Base-by-base conservation (phyloP, 192 early-diverging fungal species). In the Coemansia asiatica region DNA sequence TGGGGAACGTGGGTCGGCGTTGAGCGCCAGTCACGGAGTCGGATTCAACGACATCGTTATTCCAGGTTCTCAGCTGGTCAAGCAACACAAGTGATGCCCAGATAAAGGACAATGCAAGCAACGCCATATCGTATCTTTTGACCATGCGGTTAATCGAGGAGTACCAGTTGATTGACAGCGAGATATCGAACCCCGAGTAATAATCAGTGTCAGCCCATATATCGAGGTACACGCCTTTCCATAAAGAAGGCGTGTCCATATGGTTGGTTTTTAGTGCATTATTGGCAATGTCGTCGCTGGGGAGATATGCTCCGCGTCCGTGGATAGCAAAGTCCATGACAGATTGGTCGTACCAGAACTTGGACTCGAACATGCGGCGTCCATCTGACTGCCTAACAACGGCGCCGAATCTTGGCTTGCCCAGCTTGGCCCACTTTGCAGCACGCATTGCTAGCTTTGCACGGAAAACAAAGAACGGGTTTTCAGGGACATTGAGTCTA, bases 61-160 rank as follows among this genome's bases (percentile, higher is more conserved):
- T 71, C 79, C 79, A 81, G 36, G 54, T 21, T 10, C 63, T 66
- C 53, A 82, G 49, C 66, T 82, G 80, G 31, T 74, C 61, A n/a
- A 72, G 60, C 23, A 90, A 31, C 5, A 86, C 70, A 59, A 90
- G 53, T 4, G 88, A 68, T 0, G 87, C 84, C 58, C 87, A 87
- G 7, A 90, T 76, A 63, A 87, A 90, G 18, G 88, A 81, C 63
- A 90, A 81, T 2, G 86, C 86, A n/a, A 87, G 60, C 19, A 90
- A 58, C n/a, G 86, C 83, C 60, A 89, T 89, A 23, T 89, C 86
- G 48, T 90, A 87, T 31, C 91, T 84, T 67, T 90, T 89, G 7
- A 90, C 79, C 36, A 88, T 68, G 22, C 87, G 83, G 26, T 87
- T 89, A 27, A 90, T 64, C 64, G 87, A 88, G 36, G 88, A 88